These are phyloP conservation scores for Sparassis latifolia DNA, from an alignment of 1,284 basidiomycete species.

Conservation along the genomic window DNA sequence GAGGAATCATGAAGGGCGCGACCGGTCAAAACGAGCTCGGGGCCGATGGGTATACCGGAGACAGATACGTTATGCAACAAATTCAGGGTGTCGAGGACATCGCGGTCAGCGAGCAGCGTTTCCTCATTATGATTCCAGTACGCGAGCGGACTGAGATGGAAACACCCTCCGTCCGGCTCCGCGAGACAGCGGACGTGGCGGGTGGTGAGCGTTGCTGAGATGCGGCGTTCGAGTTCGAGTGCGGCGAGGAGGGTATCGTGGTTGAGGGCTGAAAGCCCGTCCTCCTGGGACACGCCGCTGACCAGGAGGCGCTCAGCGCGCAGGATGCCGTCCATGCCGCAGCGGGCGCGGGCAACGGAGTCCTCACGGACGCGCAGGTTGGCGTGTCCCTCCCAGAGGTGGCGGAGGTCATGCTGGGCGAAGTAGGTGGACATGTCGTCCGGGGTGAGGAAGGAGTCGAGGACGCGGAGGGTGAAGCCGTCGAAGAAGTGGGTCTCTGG, in stretches of 20 bases:
- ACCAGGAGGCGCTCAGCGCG: slow-evolving; percentile 76
- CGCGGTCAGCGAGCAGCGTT: slow-evolving; percentile 43
- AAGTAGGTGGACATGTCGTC: slow-evolving; percentile 44
- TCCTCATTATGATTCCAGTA: slow-evolving; percentile 67
- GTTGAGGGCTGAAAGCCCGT: slow-evolving; percentile 49
- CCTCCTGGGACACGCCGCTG: slow-evolving; percentile 46
- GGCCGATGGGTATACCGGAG: slow-evolving; percentile 54
- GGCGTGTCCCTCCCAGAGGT: slow-evolving; percentile 62
- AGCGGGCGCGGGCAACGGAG: slow-evolving; percentile 64
- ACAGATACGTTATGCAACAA: slow-evolving; percentile 45
- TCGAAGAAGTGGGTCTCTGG: slow-evolving; percentile 60
- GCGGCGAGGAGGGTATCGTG: slow-evolving; percentile 55
- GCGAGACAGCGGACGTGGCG: slow-evolving; percentile 46
- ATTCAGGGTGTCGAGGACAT: slow-evolving; percentile 54
- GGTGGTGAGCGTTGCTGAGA: slow-evolving; percentile 39
- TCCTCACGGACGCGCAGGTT: slow-evolving; percentile 61
- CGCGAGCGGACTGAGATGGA: slow-evolving; percentile 64
- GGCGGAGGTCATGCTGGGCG: slow-evolving; percentile 54
- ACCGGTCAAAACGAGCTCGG: slow-evolving; percentile 73
- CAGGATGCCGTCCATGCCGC: slow-evolving; percentile 65
- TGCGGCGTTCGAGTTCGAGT: slow-evolving; percentile 52
- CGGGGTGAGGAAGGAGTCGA: slow-evolving; percentile 54
- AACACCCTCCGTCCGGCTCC: slow-evolving; percentile 44
- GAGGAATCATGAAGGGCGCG: slow-evolving; percentile 49
- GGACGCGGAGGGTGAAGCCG: slow-evolving; percentile 45